Evolutionary conservation across 2,329 filamentous ascomycete species (phyloP), one percentile per base, ranked within the genome.

Genomic region (Epichloe festucae): DNA sequence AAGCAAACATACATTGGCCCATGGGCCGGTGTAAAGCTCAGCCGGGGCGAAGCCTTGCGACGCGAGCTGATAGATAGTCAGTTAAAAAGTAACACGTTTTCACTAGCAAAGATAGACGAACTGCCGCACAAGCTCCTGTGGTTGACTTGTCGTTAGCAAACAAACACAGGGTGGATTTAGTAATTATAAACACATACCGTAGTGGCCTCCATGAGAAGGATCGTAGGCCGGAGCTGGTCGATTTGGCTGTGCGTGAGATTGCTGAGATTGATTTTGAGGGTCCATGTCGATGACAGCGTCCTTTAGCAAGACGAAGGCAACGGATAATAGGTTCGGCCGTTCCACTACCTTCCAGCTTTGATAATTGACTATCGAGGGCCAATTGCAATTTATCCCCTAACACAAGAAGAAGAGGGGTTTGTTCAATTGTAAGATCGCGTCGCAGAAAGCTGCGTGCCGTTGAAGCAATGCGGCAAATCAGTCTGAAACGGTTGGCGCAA

Each of bases 11-110:
- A 93, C 91, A 73, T 98, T 98, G 61, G 89, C 86, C 90, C 91
- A 97, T 55, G 89, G 85, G 15, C 90, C 90, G 1, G 88, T 91
- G 70, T 96, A 97, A 52, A 95, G 80, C 68, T 96, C 90, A 45
- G 89, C 84, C n/a, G 90, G 89, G 46, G 89, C 88, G 68, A 88
- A 93, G 52, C 89, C 89, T 71, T 89, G 84, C 44, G 84, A 82
- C 47, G 90, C 88, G 59, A 96, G 84, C 87, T 93, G 67, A 23
- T 55, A 2, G 21, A 47, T 23, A 8, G 56, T 65, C 63, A 73
- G 54, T 40, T 41, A 47, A 35, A 11, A 46, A 42, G 36, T 41
- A 36, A 34, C 15, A 17, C 7, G 10, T n/a, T 4, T 50, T 46
- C 36, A 47, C 21, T 19, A 27, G 15, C 41, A 12, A 36, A 46